Percentiles rank a stretch among this genome's conserved stretches.
Conservation (phyloP, 1,284 basidiomycete species). For the Trichosporon sp. region DNA sequence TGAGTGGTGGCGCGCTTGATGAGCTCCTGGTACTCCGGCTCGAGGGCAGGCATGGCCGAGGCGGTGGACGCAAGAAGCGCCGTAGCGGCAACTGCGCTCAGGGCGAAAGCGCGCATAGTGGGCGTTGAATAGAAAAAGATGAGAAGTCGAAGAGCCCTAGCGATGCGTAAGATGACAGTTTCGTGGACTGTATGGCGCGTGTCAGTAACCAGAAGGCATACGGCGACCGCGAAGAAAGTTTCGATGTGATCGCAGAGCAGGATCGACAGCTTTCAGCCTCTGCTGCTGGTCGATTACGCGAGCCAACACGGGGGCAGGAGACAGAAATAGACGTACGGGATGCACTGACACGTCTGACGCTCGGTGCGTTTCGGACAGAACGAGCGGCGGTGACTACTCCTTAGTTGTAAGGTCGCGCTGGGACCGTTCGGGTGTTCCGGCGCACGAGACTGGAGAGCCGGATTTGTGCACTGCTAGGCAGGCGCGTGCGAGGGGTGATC, state of each 20-base stretch:
- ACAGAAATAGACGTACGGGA: background rate
- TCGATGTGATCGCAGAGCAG: background rate
- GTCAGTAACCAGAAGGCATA: background rate
- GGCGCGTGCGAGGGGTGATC: background rate
- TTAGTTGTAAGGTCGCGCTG: background rate
- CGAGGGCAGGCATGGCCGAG: background rate
- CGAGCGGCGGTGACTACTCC: background rate
- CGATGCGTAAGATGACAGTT: background rate
- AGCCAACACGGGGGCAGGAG: background rate
- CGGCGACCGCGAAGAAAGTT: background rate
- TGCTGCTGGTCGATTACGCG: background rate
- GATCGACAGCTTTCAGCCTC: background rate
- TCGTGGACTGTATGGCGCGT: background rate
- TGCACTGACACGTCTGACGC: background rate
- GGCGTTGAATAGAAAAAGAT: background rate
- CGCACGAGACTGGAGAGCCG: background rate
- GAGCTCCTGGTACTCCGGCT: conserved; percentile 1
- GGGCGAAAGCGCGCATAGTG: background rate
- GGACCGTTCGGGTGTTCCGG: background rate
- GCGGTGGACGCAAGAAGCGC: background rate
- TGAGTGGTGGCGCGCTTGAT: conserved; percentile 31
- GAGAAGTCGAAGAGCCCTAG: no score
- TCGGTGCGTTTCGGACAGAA: background rate
- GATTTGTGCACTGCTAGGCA: background rate
- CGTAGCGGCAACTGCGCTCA: background rate